Conservation (phyloP, 1,284 basidiomycete species). For the Trichosporon sp. region DNA sequence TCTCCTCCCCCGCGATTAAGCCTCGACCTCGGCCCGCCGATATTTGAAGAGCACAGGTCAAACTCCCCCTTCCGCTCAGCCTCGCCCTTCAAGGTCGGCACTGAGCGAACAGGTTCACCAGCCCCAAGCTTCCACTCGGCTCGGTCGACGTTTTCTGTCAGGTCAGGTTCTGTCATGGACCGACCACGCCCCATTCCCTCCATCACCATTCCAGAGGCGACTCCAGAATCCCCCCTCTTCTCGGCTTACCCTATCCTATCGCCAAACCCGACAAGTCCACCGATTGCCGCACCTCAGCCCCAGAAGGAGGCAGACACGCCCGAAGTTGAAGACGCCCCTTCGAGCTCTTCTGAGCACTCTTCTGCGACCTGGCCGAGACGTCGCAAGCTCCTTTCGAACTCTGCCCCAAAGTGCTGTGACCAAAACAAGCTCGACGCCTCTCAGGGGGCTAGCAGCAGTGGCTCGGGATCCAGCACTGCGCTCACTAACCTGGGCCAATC, state of each 20-base stretch:
- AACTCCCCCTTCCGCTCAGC: conserved; percentile 1
- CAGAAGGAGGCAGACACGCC: conserved; percentile 6
- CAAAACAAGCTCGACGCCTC: conserved; percentile 10
- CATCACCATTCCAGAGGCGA: conserved; percentile 24
- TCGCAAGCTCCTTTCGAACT: not conserved
- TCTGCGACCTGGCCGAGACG: conserved; percentile 14
- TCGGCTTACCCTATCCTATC: conserved; percentile 33
- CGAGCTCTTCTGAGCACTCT: conserved; percentile 15
- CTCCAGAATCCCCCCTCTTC: conserved; percentile 22
- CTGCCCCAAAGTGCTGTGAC: not conserved
- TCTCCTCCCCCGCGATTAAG: conserved; percentile 12
- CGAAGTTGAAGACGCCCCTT: conserved; percentile 11
- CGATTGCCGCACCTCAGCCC: not conserved
- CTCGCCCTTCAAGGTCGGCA: not conserved
- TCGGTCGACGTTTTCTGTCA: conserved; percentile 2
- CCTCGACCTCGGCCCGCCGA: conserved; percentile 11
- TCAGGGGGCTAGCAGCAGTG: conserved; percentile 8
- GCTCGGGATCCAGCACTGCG: conserved; percentile 11
- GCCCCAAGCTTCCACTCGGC: conserved; percentile 10
- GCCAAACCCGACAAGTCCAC: conserved; percentile 1
- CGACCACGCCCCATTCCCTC: conserved; percentile 19
- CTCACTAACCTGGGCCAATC: not conserved
- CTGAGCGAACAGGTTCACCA: not conserved
- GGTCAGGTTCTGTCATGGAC: conserved; percentile 10
- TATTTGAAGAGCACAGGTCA: conserved; percentile 13